These are phyloP conservation scores for Podospora sp. DNA, from an alignment of 495 filamentous ascomycete species.

Conservation along the genomic window DNA sequence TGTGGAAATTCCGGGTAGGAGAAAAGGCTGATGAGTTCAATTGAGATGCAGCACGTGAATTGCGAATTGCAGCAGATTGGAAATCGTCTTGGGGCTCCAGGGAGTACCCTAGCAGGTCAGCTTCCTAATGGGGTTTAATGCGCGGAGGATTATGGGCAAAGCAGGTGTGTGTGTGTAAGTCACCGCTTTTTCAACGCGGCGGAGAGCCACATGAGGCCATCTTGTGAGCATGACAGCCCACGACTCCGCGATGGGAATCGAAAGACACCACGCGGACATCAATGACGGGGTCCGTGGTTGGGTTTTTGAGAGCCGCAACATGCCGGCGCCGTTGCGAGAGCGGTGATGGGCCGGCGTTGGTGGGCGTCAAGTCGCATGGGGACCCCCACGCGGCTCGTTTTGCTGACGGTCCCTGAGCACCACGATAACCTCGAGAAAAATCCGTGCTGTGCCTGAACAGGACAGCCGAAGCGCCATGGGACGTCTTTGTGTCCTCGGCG, in stretches of 20 bases:
- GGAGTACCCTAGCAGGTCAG: neutral
- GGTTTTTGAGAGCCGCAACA: neutral
- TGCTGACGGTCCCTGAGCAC: neutral
- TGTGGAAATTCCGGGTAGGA: neutral
- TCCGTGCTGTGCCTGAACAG: neutral
- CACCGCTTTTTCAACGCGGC: neutral
- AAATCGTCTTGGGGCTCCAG: neutral
- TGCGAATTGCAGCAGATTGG: neutral
- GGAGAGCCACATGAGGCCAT: neutral
- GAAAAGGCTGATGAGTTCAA: neutral
- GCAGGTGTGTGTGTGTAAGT: neutral
- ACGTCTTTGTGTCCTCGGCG: constrained; percentile 11
- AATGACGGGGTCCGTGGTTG: neutral
- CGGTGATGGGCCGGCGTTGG: neutral
- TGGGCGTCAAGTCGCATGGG: too few relatives aligned
- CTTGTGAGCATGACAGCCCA: constrained; percentile 5
- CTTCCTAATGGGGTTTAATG: neutral
- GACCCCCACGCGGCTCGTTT: neutral
- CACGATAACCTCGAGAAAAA: neutral
- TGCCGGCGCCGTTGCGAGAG: neutral
- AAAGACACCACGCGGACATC: neutral
- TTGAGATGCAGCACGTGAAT: neutral
- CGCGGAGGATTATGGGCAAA: neutral
- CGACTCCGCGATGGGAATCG: neutral
- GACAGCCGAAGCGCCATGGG: neutral